These are phyloP conservation scores for Hanseniaspora singularis DNA, from an alignment of 805 yeast species.

Conservation along the genomic window DNA sequence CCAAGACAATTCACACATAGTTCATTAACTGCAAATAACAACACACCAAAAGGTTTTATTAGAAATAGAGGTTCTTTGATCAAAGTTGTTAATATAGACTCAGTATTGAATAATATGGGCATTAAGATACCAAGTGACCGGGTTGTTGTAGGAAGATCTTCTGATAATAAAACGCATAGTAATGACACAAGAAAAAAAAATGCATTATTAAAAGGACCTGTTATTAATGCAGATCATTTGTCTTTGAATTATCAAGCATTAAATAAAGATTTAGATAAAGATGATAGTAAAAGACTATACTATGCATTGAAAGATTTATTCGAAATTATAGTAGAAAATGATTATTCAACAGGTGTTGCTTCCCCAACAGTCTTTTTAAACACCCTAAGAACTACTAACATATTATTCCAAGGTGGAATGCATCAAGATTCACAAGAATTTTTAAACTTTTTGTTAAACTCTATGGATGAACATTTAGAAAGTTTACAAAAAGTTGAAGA, in stretches of 20 bases:
- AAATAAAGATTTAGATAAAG: conserved; percentile 1
- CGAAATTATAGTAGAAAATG: conserved; percentile 67
- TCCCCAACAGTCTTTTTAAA: conserved; percentile 68
- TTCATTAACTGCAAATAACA: background rate
- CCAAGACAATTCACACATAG: conserved; percentile 25
- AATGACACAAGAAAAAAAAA: conserved; percentile 67
- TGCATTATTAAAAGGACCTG: conserved; percentile 71
- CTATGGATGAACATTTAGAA: conserved; percentile 40
- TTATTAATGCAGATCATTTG: conserved; percentile 66
- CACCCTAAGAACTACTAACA: conserved; percentile 68
- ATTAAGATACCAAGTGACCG: conserved; percentile 33
- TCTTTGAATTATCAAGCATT: conserved; percentile 3
- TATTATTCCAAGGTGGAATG: conserved; percentile 77
- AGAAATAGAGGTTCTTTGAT: too few relatives aligned
- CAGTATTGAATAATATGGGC: conserved; percentile 21
- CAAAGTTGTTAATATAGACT: conserved; percentile 12
- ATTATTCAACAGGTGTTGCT: conserved; percentile 63
- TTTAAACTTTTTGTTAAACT: conserved; percentile 73
- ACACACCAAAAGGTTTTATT: too few relatives aligned
- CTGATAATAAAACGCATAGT: conserved; percentile 32
- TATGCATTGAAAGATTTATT: conserved; percentile 73
- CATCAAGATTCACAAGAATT: conserved; percentile 99
- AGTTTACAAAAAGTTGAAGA: conserved; percentile 16
- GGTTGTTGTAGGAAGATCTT: conserved; percentile 37
- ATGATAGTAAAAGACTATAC: conserved; percentile 31